phyloP scores from a whole-genome alignment of 176 grass and related monocot species.

The Raddia distichophylla region DNA sequence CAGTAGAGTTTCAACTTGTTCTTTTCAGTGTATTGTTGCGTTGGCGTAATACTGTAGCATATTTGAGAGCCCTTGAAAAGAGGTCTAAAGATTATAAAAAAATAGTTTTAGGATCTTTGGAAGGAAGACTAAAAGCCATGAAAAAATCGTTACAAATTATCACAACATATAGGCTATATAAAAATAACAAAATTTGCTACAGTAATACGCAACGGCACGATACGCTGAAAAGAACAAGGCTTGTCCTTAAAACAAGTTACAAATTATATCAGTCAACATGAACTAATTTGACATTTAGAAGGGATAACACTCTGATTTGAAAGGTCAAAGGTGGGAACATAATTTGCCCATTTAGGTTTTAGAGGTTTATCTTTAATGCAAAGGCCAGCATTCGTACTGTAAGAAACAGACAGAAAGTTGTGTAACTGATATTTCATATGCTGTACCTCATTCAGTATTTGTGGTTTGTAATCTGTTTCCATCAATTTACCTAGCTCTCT shows the following conservation, averaged over 20 bases:
- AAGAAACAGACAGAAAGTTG: constrained; percentile 7
- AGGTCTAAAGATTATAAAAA: no score
- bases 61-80: no score
- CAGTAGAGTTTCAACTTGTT: neutral
- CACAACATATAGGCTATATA: no score
- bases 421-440: constrained; percentile 1
- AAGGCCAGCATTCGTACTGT: neutral
- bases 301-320: constrained; percentile 18
- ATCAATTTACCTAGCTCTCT: constrained; percentile 1
- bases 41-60: no score
- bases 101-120: no score
- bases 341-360: constrained; percentile 31
- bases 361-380: constrained; percentile 22
- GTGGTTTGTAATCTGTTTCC: neutral
- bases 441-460: constrained; percentile 6
- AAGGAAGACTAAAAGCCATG: no score
- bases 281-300: constrained; percentile 23
- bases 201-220: no score
- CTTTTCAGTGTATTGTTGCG: no score
- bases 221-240: no score
- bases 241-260: constrained; percentile 6
- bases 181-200: no score
- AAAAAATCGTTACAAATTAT: no score
- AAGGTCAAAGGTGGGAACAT: constrained; percentile 12
- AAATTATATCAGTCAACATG: neutral